phyloP scores from a whole-genome alignment of 2,329 filamentous ascomycete species.

The Aspergillus terreus region DNA sequence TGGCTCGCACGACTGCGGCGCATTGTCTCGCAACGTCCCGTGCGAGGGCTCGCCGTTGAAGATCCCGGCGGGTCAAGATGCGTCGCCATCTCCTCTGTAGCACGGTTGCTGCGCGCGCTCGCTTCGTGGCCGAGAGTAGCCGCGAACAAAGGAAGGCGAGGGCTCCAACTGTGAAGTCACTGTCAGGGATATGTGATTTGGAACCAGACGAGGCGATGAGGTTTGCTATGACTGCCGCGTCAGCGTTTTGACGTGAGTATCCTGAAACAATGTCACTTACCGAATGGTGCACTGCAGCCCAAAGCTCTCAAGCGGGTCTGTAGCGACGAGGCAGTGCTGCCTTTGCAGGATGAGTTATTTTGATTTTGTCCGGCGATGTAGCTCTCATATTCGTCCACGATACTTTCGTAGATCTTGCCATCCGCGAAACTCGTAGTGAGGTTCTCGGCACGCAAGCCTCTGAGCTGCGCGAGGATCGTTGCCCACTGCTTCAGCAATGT shows the following conservation, averaged over 20 bases:
- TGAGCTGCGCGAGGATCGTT: conserved; percentile 45
- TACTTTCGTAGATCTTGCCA: conserved; percentile 50
- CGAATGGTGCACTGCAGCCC: conserved; percentile 43
- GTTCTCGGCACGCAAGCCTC: conserved; percentile 48
- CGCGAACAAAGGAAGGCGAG: conserved; percentile 59
- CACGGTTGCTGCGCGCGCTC: conserved; percentile 48
- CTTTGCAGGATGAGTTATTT: background rate
- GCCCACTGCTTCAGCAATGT: conserved; percentile 56
- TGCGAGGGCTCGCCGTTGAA: conserved; percentile 18
- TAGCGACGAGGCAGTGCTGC: conserved; percentile 15
- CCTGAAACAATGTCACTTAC: conserved; percentile 23
- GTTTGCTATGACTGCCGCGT: conserved; percentile 7
- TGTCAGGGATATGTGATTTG: conserved; percentile 46
- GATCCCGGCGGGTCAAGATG: conserved; percentile 15
- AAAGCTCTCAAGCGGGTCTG: conserved; percentile 33
- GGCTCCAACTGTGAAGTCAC: conserved; percentile 53
- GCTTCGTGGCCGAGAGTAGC: conserved; percentile 49
- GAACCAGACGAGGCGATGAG: conserved; percentile 36
- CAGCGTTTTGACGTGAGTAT: background rate
- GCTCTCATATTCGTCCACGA: conserved; percentile 55
- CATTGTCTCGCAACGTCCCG: conserved; percentile 36
- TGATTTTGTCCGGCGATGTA: conserved; percentile 28
- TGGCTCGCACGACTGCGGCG: conserved; percentile 43
- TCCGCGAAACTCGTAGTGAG: conserved; percentile 58
- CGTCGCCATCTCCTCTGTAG: conserved; percentile 53